Evolutionary conservation across 345 rosid species (phyloP).

Genomic region (Laguncularia racemosa): DNA sequence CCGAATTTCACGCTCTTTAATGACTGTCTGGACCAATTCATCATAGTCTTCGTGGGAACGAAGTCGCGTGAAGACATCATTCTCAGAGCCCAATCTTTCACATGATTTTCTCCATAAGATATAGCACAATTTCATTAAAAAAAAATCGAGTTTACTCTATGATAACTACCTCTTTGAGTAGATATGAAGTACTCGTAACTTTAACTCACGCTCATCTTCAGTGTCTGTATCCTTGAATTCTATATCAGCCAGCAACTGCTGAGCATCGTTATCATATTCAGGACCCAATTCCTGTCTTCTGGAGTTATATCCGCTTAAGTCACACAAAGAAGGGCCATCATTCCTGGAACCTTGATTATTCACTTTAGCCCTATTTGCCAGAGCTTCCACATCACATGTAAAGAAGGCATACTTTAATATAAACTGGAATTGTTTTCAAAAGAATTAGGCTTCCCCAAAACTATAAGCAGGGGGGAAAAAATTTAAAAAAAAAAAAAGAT

Average conservation of each 20-base stretch:
- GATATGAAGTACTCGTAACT: constrained; percentile 69
- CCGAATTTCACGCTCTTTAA: constrained; percentile 63
- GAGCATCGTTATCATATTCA: constrained; percentile 95
- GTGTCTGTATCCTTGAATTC: constrained; percentile 90
- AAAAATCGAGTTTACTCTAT: no score
- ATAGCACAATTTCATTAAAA: no score
- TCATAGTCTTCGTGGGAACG: constrained; percentile 89
- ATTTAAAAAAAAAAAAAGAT: background rate
- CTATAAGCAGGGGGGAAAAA: background rate
- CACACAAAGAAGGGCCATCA: constrained; percentile 63
- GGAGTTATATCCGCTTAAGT: constrained; percentile 64
- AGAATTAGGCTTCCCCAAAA: background rate
- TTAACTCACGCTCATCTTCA: constrained; percentile 78
- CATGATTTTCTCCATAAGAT: no score
- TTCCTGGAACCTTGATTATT: constrained; percentile 56
- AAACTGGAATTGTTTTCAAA: background rate
- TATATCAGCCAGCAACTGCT: constrained; percentile 92
- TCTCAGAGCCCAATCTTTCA: no score
- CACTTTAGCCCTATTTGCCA: constrained; percentile 50
- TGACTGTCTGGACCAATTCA: constrained; percentile 57
- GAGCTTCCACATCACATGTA: constrained; percentile 40
- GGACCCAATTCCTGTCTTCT: no score
- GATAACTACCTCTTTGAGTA: constrained; percentile 64
- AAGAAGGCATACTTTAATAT: background rate
- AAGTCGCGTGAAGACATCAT: constrained; percentile 75